Percentiles rank a stretch among this genome's conserved stretches.
Conservation (phyloP, 306 rosid genomes). For the Cucumis sativus region DNA sequence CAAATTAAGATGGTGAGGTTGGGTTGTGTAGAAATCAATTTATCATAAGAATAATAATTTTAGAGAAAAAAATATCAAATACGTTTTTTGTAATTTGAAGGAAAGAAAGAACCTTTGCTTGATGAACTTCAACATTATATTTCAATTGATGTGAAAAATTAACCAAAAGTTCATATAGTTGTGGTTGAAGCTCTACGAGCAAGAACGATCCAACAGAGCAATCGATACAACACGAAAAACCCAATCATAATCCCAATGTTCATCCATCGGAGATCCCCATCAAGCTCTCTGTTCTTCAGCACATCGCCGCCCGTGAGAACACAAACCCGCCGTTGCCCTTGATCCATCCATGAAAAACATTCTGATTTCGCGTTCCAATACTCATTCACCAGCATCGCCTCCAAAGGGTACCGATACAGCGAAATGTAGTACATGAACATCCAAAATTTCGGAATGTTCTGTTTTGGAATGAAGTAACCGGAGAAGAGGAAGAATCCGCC, state of each 20-base stretch:
- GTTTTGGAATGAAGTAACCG: conserved; percentile 86
- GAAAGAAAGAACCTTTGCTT: neutral
- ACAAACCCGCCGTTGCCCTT: conserved; percentile 3
- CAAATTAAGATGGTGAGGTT: too few relatives aligned
- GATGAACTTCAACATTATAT: neutral
- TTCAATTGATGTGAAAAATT: neutral
- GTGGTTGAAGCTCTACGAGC: conserved; percentile 54
- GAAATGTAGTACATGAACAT: conserved; percentile 91
- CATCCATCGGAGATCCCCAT: conserved; percentile 53
- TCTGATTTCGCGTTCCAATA: conserved; percentile 41
- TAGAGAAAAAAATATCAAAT: too few relatives aligned
- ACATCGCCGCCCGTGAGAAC: conserved; percentile 53
- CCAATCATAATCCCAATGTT: conserved; percentile 65
- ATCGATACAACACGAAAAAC: conserved; percentile 63
- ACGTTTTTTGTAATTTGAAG: too few relatives aligned
- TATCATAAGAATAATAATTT: too few relatives aligned
- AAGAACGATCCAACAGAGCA: conserved; percentile 70
- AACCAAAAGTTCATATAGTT: conserved; percentile 14
- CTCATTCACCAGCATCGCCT: conserved; percentile 65
- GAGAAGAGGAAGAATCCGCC: conserved; percentile 87
- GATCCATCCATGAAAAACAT: conserved; percentile 27
- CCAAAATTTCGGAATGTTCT: conserved; percentile 80
- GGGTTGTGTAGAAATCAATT: too few relatives aligned
- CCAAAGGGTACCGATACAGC: conserved; percentile 76
- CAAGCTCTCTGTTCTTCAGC: conserved; percentile 72